phyloP scores from a whole-genome alignment of 2,329 filamentous ascomycete genomes.

The Aureobasidium lini region DNA sequence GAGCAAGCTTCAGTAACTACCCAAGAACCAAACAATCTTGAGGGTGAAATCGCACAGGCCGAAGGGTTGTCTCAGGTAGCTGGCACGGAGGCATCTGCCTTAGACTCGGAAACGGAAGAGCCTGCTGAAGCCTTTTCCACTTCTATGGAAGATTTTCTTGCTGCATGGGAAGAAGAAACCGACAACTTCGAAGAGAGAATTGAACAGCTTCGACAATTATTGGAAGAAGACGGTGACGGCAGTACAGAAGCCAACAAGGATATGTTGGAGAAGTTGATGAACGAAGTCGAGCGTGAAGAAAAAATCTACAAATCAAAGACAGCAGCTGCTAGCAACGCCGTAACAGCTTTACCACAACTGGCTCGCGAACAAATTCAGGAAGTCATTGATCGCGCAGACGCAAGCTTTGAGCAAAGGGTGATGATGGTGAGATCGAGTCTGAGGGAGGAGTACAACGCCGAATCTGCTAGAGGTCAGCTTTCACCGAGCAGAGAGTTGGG shows the following conservation, averaged over 20 bases:
- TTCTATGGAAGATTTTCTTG: constrained; percentile 2
- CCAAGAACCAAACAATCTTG: background rate
- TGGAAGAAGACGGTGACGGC: background rate
- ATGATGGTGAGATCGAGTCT: background rate
- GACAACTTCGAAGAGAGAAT: background rate
- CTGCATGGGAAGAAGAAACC: constrained; percentile 3
- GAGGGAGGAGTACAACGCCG: background rate
- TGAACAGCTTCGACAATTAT: background rate
- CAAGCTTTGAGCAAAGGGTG: background rate
- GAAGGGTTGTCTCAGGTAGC: background rate
- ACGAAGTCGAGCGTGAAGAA: background rate
- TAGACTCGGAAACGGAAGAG: background rate
- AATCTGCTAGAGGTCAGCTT: constrained; percentile 3
- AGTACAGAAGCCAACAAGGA: background rate
- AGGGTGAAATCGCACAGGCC: background rate
- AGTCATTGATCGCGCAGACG: constrained; percentile 1
- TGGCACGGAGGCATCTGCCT: too few relatives aligned
- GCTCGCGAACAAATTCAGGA: background rate
- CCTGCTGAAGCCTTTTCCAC: background rate
- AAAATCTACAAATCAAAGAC: constrained; percentile 2
- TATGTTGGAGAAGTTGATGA: background rate
- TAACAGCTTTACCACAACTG: background rate
- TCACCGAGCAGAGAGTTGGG: background rate
- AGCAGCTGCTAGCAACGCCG: background rate
- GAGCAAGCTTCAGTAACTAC: background rate